Percentiles rank a stretch among this genome's conserved stretches.
These are phyloP conservation scores for Pichia cactophila DNA, from an alignment of 1,139 yeast species.

Conservation along the genomic window DNA sequence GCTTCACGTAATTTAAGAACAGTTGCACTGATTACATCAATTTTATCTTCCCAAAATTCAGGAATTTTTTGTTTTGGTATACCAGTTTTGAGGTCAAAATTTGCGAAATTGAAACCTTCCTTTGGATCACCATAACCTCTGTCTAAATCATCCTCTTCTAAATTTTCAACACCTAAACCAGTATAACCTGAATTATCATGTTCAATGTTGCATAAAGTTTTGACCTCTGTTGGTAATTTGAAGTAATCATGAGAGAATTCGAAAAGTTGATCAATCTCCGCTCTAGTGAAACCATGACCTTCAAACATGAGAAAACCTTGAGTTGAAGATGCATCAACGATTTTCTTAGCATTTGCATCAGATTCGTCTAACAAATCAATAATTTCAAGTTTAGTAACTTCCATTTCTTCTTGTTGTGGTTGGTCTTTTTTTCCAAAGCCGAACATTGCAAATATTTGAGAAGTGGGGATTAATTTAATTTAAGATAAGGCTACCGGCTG, in stretches of 20 bases:
- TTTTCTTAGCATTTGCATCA: conserved; percentile 33
- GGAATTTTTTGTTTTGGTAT: conserved; percentile 35
- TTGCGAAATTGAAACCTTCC: conserved; percentile 35
- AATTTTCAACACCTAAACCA: conserved; percentile 43
- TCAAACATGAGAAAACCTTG: conserved; percentile 52
- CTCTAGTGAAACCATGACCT: conserved; percentile 44
- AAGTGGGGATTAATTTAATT: not conserved
- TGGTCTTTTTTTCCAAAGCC: not conserved
- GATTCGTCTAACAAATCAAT: conserved; percentile 37
- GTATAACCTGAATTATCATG: conserved; percentile 45
- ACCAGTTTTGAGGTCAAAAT: conserved; percentile 37
- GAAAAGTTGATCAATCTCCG: conserved; percentile 40
- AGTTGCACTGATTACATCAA: conserved; percentile 28
- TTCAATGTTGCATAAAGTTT: conserved; percentile 33
- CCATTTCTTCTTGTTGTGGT: conserved; percentile 4
- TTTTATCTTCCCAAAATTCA: conserved; percentile 32
- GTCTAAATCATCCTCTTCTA: conserved; percentile 39
- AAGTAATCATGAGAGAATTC: conserved; percentile 39
- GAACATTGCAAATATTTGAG: not conserved
- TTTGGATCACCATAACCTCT: conserved; percentile 47
- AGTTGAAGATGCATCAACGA: conserved; percentile 43
- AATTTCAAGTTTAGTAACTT: conserved; percentile 32
- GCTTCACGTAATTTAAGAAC: conserved; percentile 36
- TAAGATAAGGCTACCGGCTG: too few species aligned
- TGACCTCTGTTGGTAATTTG: conserved; percentile 35